Evolutionary conservation across 73 alveolate genomes (phyloP).

Genomic region (Paramecium tetraurelia): DNA sequence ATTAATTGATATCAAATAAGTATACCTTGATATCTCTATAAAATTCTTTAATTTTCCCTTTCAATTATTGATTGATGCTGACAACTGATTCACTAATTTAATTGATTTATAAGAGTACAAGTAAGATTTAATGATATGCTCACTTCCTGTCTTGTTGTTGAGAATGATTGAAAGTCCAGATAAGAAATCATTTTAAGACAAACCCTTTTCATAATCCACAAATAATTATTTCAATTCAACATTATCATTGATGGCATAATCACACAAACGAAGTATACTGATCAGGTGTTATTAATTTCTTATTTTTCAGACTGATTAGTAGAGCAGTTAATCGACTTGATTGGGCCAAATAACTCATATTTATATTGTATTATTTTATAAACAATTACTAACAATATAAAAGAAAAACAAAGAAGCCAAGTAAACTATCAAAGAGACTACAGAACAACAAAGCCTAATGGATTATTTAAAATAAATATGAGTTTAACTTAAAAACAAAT

Average conservation of each 20-base stretch:
- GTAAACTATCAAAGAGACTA: background rate
- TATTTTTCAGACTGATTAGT: background rate
- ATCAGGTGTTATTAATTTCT: background rate
- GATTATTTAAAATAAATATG: background rate
- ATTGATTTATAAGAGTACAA: background rate
- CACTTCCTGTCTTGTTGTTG: background rate
- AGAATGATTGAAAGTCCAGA: background rate
- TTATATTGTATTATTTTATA: background rate
- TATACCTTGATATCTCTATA: background rate
- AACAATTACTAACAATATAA: background rate
- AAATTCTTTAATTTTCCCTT: background rate
- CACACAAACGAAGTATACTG: background rate
- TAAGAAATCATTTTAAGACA: conserved; percentile 12
- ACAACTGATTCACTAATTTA: background rate
- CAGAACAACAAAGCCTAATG: background rate
- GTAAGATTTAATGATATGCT: background rate
- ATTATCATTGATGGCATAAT: background rate
- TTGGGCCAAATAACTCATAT: background rate
- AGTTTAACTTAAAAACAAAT: background rate
- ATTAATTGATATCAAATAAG: background rate
- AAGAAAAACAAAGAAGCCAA: background rate
- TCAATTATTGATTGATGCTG: background rate
- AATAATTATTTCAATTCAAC: background rate
- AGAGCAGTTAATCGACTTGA: conserved; percentile 29
- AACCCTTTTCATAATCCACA: background rate